Percentiles rank a stretch among this genome's conserved stretches.
Evolutionary conservation across 306 rosid species (phyloP).

Genomic region (Adenanthera pavonina): DNA sequence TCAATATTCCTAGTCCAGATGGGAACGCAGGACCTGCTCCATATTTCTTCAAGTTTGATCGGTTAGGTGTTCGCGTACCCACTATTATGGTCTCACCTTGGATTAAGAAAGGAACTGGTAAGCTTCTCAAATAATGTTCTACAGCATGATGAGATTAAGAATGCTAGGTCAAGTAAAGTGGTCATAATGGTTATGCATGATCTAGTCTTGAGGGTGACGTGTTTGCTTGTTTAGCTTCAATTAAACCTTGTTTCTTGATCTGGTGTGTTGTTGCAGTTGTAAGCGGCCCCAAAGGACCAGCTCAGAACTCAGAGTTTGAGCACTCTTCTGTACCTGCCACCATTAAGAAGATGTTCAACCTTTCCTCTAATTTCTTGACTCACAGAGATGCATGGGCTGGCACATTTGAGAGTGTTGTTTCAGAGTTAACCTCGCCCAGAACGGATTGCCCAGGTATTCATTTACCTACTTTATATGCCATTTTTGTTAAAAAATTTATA

Average conservation of each 20-base stretch:
- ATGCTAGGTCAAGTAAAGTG: not conserved
- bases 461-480: not conserved
- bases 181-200: conserved; percentile 21
- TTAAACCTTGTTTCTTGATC: conserved; percentile 14
- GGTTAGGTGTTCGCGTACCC: conserved; percentile 95
- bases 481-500: not conserved
- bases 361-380: conserved; percentile 83
- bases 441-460: conserved; percentile 88
- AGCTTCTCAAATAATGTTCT: conserved; percentile 24
- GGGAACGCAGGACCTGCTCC: conserved; percentile 99
- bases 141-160: not conserved
- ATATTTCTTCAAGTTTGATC: conserved; percentile 91
- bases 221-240: conserved; percentile 25
- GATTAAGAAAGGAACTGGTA: conserved; percentile 96
- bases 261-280: conserved; percentile 62
- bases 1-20: conserved; percentile 87
- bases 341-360: conserved; percentile 93
- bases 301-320: conserved; percentile 89
- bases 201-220: conserved; percentile 17
- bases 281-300: conserved; percentile 76
- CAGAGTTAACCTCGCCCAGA: conserved; percentile 75
- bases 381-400: conserved; percentile 99
- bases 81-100: conserved; percentile 98
- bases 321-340: conserved; percentile 98
- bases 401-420: conserved; percentile 81